These are phyloP conservation scores for Penstemon eatonii DNA, from an alignment of 257 asterid species.

Conservation along the genomic window DNA sequence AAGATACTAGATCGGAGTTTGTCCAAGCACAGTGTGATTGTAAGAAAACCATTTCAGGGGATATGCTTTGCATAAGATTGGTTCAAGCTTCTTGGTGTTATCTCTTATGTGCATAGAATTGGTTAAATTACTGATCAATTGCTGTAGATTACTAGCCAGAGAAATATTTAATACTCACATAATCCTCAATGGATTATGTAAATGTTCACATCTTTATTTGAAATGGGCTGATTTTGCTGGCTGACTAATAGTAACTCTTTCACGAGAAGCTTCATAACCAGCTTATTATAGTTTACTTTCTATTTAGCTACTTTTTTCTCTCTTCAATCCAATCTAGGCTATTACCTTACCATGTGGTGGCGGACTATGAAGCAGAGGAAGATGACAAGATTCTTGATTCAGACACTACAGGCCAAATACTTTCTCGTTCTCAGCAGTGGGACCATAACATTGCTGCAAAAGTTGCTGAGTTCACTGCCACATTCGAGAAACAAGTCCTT, in stretches of 20 bases:
- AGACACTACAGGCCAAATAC: conserved; percentile 77
- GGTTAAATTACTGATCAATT: not conserved
- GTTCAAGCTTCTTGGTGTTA: not conserved
- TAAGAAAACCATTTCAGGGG: not conserved
- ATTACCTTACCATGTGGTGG: conserved; percentile 96
- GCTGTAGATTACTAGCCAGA: not conserved
- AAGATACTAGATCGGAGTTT: too few species aligned
- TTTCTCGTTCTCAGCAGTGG: conserved; percentile 99
- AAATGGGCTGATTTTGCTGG: conserved; percentile 10
- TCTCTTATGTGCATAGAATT: not conserved
- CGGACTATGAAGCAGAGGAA: conserved; percentile 99
- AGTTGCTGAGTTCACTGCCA: conserved; percentile 94
- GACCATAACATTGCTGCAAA: conserved; percentile 92
- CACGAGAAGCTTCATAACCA: not conserved
- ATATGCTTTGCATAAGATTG: not conserved
- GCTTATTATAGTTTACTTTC: not conserved
- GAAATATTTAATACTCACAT: not conserved
- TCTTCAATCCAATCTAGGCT: conserved; percentile 52
- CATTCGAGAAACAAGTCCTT: conserved; percentile 96
- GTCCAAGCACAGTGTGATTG: too few species aligned
- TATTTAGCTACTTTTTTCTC: not conserved
- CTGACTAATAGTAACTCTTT: not conserved
- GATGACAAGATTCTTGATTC: conserved; percentile 97
- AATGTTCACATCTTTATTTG: not conserved
- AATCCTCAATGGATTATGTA: not conserved